Evolutionary conservation across 129 eudicot species (phyloP), one percentile per base, ranked within the genome.

Genomic region (Logfia minima): DNA sequence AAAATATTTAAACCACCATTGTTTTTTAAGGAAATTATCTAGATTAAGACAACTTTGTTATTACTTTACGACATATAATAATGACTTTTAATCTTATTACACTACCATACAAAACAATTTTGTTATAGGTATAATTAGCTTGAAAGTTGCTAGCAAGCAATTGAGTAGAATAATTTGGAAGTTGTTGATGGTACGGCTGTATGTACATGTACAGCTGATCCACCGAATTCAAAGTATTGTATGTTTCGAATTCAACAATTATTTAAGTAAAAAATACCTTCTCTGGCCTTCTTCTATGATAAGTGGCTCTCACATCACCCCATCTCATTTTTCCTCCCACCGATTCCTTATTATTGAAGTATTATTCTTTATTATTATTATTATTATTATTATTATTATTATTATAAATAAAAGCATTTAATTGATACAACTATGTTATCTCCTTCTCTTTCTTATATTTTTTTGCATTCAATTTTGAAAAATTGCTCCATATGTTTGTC

Each of bases 161-260:
- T 6, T 6, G 16, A 28, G n/a, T 23, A 63, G 68, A 19, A 19
- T 35, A 34, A 67, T 18, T 32, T 67, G 48, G 52, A 34, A 67
- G 71, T 64, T 64, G 69, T 67, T n/a, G 58, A 68, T 37, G 53
- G 73, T 68, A 68, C 73, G 58, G 73, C 39, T 71, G 61, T 71
- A 6, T 68, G 13, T 16, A 65, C 21, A 34, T 66, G 37, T 34
- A 32, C 26, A 64, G 29, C 8, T 8, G 11, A 14, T 19, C 68
- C 68, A 70, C 75, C 62, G 75, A 70, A 43, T 70, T 68, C 77
- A 73, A 73, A 34, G 35, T 73, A 31, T 73, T 73, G 59, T 58
- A 58, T 72, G 77, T 72, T 72, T 72, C 66, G 48, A 23, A 43
- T 48, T 9, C 14, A 2, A 34, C 6, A 66, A 66, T 66, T 19